Evolutionary conservation across 306 rosid genomes (phyloP).

Genomic region (Citrullus mucosospermus): DNA sequence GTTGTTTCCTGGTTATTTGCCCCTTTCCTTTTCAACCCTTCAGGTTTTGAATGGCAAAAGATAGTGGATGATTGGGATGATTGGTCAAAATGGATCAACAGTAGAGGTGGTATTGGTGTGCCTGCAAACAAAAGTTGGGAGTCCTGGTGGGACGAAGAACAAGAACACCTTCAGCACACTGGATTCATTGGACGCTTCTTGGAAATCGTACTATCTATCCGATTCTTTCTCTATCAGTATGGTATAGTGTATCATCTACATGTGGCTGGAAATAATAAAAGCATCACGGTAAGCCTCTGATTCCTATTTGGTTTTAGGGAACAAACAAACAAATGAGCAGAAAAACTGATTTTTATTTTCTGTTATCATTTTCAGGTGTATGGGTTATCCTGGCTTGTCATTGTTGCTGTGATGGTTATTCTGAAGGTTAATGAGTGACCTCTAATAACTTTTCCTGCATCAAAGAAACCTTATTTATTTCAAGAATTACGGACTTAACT

Average conservation of each 20-base stretch:
- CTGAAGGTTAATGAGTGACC: slow-evolving; percentile 49
- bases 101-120: slow-evolving; percentile 88
- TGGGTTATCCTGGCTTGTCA: slow-evolving; percentile 91
- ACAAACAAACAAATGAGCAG: neutral
- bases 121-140: slow-evolving; percentile 95
- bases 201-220: slow-evolving; percentile 57
- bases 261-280: slow-evolving; percentile 51
- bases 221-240: slow-evolving; percentile 81
- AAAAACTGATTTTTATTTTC: neutral
- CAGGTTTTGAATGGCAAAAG: slow-evolving; percentile 99
- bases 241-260: slow-evolving; percentile 86
- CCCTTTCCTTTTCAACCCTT: slow-evolving; percentile 93
- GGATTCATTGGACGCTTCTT: slow-evolving; percentile 55
- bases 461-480: neutral
- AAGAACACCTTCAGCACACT: slow-evolving; percentile 76
- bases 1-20: slow-evolving; percentile 70
- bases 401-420: slow-evolving; percentile 69
- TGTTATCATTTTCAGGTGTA: slow-evolving; percentile 42
- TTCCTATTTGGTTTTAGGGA: neutral
- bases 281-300: slow-evolving; percentile 53
- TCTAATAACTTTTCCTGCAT: slow-evolving; percentile 4
- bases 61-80: slow-evolving; percentile 98
- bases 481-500: neutral
- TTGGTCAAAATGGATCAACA: slow-evolving; percentile 86
- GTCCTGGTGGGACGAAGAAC: slow-evolving; percentile 99